phyloP scores from a whole-genome alignment of 176 grass and related monocot genomes.

The Microstegium vimineum region DNA sequence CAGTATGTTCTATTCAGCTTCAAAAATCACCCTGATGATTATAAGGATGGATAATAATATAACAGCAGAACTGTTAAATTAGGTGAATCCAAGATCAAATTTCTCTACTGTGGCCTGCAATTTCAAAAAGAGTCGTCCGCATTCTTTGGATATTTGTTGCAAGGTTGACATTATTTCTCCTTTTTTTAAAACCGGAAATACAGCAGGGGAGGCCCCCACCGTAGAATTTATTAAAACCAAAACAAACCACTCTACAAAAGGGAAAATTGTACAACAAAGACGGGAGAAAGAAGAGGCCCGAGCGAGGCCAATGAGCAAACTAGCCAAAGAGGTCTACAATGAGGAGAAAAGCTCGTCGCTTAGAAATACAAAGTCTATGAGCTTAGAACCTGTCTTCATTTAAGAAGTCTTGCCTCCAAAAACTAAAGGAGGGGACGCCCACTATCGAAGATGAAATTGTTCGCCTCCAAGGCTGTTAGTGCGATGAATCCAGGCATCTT shows the following conservation, averaged over 20 bases:
- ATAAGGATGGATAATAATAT: not conserved
- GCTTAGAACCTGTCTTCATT: not conserved
- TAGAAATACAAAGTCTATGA: not conserved
- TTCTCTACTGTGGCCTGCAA: conserved; percentile 3
- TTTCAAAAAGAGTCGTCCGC: conserved; percentile 25
- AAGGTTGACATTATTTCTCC: conserved; percentile 29
- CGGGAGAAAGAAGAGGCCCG: too few relatives aligned
- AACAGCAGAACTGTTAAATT: not conserved
- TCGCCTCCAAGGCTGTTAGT: not conserved
- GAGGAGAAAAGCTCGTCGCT: not conserved
- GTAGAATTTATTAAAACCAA: not conserved
- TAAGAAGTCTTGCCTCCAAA: not conserved
- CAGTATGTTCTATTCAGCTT: not conserved
- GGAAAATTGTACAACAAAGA: too few relatives aligned
- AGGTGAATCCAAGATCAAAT: not conserved
- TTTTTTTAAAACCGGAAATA: not conserved
- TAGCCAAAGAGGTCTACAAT: not conserved
- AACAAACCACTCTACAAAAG: not conserved
- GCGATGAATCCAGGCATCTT: conserved; percentile 6
- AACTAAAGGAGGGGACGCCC: not conserved
- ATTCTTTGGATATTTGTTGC: conserved; percentile 29
- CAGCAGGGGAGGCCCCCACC: too few relatives aligned
- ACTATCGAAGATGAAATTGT: too few relatives aligned
- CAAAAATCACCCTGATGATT: not conserved
- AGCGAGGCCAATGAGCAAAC: not conserved